phyloP scores from a whole-genome alignment of 306 rosid species.

The Crotalaria pallida region DNA sequence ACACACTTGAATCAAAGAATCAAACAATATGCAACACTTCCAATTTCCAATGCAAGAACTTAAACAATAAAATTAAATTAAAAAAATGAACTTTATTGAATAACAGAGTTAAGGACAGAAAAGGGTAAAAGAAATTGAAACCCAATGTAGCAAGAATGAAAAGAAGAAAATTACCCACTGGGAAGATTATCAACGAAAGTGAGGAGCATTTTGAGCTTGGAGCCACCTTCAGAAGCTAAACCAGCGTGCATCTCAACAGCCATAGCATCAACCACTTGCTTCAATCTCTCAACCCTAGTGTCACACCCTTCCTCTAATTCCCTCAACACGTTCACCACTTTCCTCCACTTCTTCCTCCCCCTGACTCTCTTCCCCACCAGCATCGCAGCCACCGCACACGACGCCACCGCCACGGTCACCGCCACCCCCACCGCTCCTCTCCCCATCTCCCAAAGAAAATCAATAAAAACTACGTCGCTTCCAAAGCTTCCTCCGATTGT shows the following conservation, averaged over 20 bases:
- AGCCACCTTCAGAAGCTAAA: slow-evolving; percentile 92
- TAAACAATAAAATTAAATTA: too few relatives aligned
- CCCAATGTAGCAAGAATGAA: neutral
- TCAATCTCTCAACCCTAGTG: slow-evolving; percentile 58
- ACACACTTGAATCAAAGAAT: neutral
- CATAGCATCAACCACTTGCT: slow-evolving; percentile 91
- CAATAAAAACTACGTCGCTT: slow-evolving; percentile 37
- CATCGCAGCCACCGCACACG: slow-evolving; percentile 75
- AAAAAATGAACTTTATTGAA: too few relatives aligned
- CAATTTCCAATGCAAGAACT: too few relatives aligned
- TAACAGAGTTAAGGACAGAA: too few relatives aligned
- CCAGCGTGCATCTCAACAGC: slow-evolving; percentile 99
- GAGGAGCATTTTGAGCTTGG: slow-evolving; percentile 96
- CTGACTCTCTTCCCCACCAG: slow-evolving; percentile 66
- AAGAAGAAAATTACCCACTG: slow-evolving; percentile 56
- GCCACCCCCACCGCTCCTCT: slow-evolving; percentile 64
- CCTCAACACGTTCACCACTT: slow-evolving; percentile 53
- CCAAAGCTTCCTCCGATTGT: slow-evolving; percentile 33
- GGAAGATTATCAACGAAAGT: slow-evolving; percentile 83
- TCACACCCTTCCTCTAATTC: slow-evolving; percentile 75
- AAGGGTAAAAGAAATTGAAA: too few relatives aligned
- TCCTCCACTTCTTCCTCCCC: slow-evolving; percentile 74
- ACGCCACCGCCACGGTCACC: slow-evolving; percentile 57
- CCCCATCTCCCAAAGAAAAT: slow-evolving; percentile 58
- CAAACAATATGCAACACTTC: neutral